A percentile compares a stretch with the other conserved stretches of the same genome.
These are phyloP conservation scores for Trichoderma asperellum DNA, from an alignment of 2,329 filamentous ascomycete genomes.

Conservation along the genomic window DNA sequence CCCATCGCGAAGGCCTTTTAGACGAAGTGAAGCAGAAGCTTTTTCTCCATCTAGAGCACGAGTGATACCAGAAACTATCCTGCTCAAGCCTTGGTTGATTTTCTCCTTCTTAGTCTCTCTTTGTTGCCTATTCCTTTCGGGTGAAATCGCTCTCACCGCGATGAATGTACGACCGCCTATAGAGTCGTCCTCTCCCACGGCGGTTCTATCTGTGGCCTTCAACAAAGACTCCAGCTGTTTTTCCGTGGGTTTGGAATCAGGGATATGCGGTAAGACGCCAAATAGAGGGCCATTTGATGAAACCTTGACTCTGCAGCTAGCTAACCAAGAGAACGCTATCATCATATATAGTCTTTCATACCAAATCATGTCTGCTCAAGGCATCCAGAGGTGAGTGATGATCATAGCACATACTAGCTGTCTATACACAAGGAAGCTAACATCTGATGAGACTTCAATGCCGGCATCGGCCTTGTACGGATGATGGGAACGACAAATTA, in stretches of 20 bases:
- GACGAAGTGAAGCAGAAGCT: neutral
- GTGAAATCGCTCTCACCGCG: constrained; percentile 34
- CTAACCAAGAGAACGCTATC: constrained; percentile 35
- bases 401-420: neutral
- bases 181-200: constrained; percentile 72
- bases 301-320: neutral
- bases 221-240: constrained; percentile 86
- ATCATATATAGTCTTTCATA: constrained; percentile 68
- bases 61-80: neutral
- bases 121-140: neutral
- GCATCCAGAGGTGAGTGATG: constrained; percentile 50
- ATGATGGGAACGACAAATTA: constrained; percentile 90
- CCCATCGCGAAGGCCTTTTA: neutral
- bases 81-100: neutral
- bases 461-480: constrained; percentile 78
- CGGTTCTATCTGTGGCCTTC: constrained; percentile 82
- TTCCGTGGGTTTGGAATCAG: constrained; percentile 81
- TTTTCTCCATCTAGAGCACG: neutral
- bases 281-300: neutral
- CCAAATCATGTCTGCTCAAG: constrained; percentile 72
- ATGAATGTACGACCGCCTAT: constrained; percentile 94
- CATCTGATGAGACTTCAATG: constrained; percentile 67
- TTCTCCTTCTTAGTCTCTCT: neutral
- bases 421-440: neutral
- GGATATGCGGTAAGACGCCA: constrained; percentile 70